phyloP scores from a whole-genome alignment of 1,284 basidiomycete genomes.

The Malassezia slooffiae region DNA sequence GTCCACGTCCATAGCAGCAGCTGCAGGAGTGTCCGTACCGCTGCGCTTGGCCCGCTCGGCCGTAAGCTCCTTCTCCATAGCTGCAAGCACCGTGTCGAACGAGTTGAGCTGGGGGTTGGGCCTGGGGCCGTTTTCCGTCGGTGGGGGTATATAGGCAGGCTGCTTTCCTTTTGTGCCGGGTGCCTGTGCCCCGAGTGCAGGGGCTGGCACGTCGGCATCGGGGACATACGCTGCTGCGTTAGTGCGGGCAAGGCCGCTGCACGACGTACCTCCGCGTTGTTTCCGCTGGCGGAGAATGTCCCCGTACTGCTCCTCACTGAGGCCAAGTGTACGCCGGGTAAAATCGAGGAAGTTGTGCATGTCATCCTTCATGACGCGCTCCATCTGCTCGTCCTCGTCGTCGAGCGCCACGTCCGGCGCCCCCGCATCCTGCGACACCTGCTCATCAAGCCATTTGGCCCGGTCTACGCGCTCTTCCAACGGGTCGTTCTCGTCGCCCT shows the following conservation, averaged over 20 bases:
- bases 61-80: slow-evolving; percentile 11
- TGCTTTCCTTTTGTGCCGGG: too few relatives aligned
- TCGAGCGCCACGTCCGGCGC: neutral
- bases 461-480: slow-evolving; percentile 9
- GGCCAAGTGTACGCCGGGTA: slow-evolving; percentile 9
- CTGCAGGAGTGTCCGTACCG: neutral
- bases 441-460: neutral
- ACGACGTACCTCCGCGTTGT: slow-evolving; percentile 8
- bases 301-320: slow-evolving; percentile 9
- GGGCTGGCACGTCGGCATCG: too few relatives aligned
- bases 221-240: too few relatives aligned
- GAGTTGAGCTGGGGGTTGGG: neutral
- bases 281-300: slow-evolving; percentile 7
- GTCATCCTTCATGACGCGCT: slow-evolving; percentile 7
- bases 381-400: neutral
- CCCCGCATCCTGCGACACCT: neutral
- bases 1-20: neutral
- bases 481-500: slow-evolving; percentile 8
- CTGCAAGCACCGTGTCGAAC: slow-evolving; percentile 10
- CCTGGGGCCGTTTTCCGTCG: too few relatives aligned
- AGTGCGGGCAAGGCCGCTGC: too few relatives aligned
- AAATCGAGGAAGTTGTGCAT: slow-evolving; percentile 13
- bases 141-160: too few relatives aligned
- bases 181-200: too few relatives aligned
- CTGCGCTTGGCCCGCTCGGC: neutral